Evolutionary conservation across 495 filamentous ascomycete species (phyloP), one percentile per base, ranked within the genome.

Genomic region (Coniosporium apollinis): DNA sequence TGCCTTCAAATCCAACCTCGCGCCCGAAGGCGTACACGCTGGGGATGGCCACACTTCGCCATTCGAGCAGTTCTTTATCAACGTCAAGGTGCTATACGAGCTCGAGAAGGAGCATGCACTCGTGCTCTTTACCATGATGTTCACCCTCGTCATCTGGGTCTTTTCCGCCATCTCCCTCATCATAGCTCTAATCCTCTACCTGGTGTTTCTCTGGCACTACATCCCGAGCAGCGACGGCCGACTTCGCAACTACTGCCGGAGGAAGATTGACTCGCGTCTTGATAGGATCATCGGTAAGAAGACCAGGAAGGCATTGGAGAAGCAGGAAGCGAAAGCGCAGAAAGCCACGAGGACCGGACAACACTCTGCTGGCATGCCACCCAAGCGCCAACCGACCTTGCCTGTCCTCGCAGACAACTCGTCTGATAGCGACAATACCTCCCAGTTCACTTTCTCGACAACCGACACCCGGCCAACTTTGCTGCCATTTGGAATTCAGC

Each of bases 121-220:
- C 36, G 76, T 93, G 38, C 60, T 94, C 16, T 73, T 72, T 19
- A 74, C 82, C 50, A 97, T 97, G 89, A 54, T 81, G 20, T 94
- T 92, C 54, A 94, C 87, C 0, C 54, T 94, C 18, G 49, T 94
- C 38, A 72, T 97, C 47, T 97, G 87, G 87, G 61, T 87, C 7
- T 67, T 97, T 40, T 74, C 78, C 0, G 69, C 79, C 9, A 48
- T 94, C 26, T 79, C 74, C 20, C 64, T 97, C 29, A 49, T 81
- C 5, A 44, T 82, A 6, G 82, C 82, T 0, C 57, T 72, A 28
- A 39, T 87, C 1, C 69, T 91, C 26, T 97, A 92, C 54, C 53
- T 93, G 19, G 65, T 76, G 39, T 97, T 89, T 60, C 66, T 97
- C 3, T 94, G 81, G 67, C 78, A 83, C 55, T 79, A 83, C 45